phyloP scores from a whole-genome alignment of 768 basidiomycete species.

The Psilocybe cyanescens region DNA sequence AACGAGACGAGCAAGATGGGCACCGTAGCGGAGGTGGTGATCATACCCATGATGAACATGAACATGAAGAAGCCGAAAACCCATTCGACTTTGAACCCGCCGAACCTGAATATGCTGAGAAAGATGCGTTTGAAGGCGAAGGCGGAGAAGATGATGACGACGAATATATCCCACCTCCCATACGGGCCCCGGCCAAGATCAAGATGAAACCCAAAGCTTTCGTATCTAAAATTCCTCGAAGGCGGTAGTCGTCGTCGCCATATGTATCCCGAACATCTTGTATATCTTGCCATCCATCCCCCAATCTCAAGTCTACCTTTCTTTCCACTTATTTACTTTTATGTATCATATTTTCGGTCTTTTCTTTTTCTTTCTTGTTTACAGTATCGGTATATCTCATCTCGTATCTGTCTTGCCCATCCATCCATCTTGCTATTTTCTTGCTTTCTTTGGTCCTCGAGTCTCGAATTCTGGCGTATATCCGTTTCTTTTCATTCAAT shows the following conservation, averaged over 20 bases:
- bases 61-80: not conserved
- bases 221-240: not conserved
- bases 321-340: not conserved
- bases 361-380: not conserved
- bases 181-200: not conserved
- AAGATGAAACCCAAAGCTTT: not conserved
- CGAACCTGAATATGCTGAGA: not conserved
- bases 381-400: no score
- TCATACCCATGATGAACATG: no score
- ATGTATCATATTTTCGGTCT: not conserved
- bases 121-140: not conserved
- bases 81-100: not conserved
- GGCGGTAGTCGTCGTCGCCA: not conserved
- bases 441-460: not conserved
- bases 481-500: not conserved
- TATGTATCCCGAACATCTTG: no score
- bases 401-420: not conserved
- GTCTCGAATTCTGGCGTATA: not conserved
- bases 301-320: not conserved
- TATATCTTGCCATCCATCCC: no score
- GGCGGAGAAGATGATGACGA: slow-evolving; percentile 20
- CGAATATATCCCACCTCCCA: slow-evolving; percentile 23
- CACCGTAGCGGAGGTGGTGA: no score
- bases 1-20: no score
- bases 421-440: slow-evolving; percentile 8